Evolutionary conservation across 73 alveolate genomes (phyloP).

Genomic region (Paramecium sonneborni): DNA sequence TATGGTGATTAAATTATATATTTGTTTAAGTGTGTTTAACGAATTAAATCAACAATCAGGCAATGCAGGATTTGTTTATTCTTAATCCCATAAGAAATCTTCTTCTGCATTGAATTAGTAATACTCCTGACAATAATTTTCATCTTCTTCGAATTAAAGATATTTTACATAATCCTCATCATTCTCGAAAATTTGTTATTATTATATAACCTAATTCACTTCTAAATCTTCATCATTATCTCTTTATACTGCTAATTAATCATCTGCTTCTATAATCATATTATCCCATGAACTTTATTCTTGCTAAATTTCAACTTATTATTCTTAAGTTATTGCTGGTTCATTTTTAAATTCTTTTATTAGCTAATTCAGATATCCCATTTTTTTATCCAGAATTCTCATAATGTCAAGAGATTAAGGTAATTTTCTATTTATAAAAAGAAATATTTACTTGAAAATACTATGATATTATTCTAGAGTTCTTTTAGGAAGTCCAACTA

Average conservation of each 20-base stretch:
- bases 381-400: background rate
- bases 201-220: background rate
- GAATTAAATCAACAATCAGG: background rate
- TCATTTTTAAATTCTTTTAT: background rate
- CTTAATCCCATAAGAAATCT: background rate
- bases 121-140: background rate
- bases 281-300: background rate
- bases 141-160: background rate
- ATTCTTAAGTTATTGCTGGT: background rate
- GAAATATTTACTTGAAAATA: background rate
- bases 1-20: background rate
- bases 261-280: conserved; percentile 23
- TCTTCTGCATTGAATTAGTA: background rate
- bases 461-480: background rate
- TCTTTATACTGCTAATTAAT: background rate
- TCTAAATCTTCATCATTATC: background rate
- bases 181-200: background rate
- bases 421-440: background rate
- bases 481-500: background rate
- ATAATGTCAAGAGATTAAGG: background rate
- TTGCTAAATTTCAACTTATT: background rate
- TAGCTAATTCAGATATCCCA: background rate
- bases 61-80: background rate
- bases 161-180: background rate
- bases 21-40: background rate